Base-by-base conservation (phyloP, 202 grass and related monocot species). In the Elaeis oleifera region DNA sequence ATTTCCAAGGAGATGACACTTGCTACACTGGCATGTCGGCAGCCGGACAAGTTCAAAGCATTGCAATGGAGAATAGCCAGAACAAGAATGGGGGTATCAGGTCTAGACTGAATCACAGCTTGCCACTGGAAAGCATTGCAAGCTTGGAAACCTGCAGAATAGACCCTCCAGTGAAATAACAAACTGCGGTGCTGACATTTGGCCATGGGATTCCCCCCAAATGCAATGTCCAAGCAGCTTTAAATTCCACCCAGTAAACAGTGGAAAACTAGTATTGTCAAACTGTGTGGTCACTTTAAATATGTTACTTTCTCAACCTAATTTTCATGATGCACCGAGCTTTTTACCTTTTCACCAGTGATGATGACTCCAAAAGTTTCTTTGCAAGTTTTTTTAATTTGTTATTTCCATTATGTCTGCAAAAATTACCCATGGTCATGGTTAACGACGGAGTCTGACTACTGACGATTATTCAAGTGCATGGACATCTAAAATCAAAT, bases 91-190 rank as follows among this genome's bases (percentile, higher is more conserved):
- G 16, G 5, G 24, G 26, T 5, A 53, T 60, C 6, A 71, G 69
- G 57, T 61, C 69, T 16, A 28, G 69, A 16, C 16, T 61, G 44
- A 60, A 24, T 23, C 82, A 86, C 25, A 90, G 56, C 58, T 80
- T 65, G 15, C 79, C 77, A 3, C 65, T 81, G 39, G 67, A 62
- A 61, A 79, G 74, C 84, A 64, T 81, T 44, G 61, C 60, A 60
- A 56, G 69, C 61, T 14, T 79, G 16, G 75, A 83, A 64, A 62
- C 61, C 53, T 74, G 15, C 75, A 85, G 31, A 89, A 76, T 58
- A 27, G 58, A 26, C 61, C 75, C 49, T 67, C 67, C 0, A 53
- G 62, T 2, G 74, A 89, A 68, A 66, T 58, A n/a, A 74, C 67
- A 5, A 66, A 70, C 59, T 76, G 71, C 32, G 51, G 18, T 3